Conservation (phyloP, 345 rosid species). For the Gossypium thurberi region DNA sequence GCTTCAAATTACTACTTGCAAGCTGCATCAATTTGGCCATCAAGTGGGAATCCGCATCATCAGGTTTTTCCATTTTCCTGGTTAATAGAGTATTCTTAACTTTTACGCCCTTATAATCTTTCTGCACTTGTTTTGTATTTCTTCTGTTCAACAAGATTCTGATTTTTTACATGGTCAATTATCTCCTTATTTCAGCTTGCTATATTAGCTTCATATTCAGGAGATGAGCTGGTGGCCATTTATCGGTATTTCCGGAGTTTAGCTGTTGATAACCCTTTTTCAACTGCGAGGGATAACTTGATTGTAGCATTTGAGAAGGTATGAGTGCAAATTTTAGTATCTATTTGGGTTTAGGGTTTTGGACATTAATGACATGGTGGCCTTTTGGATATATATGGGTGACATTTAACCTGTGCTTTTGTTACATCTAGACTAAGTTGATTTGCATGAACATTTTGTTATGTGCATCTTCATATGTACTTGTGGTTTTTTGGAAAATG, state of each 20-base stretch:
- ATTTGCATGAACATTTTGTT: not conserved
- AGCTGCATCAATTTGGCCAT: constrained; percentile 85
- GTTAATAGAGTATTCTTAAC: not conserved
- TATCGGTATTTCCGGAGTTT: constrained; percentile 93
- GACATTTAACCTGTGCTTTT: not conserved
- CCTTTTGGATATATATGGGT: not conserved
- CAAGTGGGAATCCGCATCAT: constrained; percentile 95
- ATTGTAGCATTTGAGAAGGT: constrained; percentile 98
- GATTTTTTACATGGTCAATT: not conserved
- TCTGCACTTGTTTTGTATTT: constrained; percentile 1
- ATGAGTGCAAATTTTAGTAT: not conserved
- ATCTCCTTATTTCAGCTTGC: constrained; percentile 71
- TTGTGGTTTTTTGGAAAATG: not conserved
- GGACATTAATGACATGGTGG: not conserved
- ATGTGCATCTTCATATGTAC: not conserved
- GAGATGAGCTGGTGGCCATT: constrained; percentile 71
- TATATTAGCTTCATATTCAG: constrained; percentile 82
- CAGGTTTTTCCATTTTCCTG: constrained; percentile 39
- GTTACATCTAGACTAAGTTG: not conserved
- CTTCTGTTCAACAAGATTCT: not conserved
- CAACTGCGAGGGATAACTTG: constrained; percentile 97
- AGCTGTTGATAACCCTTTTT: constrained; percentile 83
- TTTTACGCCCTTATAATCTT: not conserved
- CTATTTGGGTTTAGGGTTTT: not conserved
- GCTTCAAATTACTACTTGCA: constrained; percentile 95